Evolutionary conservation across 108 stramenopile genomes (phyloP), one percentile per base, ranked within the genome.

Genomic region (Stephanodiscus triporus): DNA sequence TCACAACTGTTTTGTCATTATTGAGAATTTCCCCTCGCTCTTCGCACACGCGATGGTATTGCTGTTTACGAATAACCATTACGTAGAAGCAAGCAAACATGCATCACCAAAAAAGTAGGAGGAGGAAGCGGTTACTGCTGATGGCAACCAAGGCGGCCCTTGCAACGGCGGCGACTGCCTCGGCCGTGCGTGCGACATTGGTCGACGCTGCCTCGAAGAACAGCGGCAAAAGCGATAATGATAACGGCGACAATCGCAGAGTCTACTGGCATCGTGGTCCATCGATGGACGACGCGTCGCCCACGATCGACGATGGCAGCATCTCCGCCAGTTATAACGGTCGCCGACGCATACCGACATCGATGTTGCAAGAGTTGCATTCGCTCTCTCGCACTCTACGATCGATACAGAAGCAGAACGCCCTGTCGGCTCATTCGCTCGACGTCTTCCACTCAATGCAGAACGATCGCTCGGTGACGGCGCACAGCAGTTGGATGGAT

Each of bases 381-480:
- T 19, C 29, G 8, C 50, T 66, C 6, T 34, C 30, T 8, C 48
- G 29, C 16, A 10, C 51, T 27, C 50, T 53, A 7, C 47, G 51
- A 50, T 27, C 29, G 49, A 29, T 66, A 30, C 49, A 53, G 50
- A 10, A 0, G 23, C 43, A 13, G 13, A 66, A 53, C 50, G 66
- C 47, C 22, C 19, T 42, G 49, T 66, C 66, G 14, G 24, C 8
- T 2, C 50, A 66, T 50, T 34, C 66, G 9, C 23, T 29, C 27
- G 49, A 51, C 49, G 51, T 66, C n/a, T 10, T 66, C 66, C 14
- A 66, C 27, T 30, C 66, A 6, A 19, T 53, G 49, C 30, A 53
- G 51, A 32, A 29, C 16, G 14, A 48, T 14, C 27, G 27, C 0
- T 56, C 55, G 24, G 8, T n/a, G 51, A 26, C 24, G 51, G 8